These are phyloP conservation scores for Cyclotella choctawhatcheeana DNA, from an alignment of 108 stramenopile species.

Conservation along the genomic window DNA sequence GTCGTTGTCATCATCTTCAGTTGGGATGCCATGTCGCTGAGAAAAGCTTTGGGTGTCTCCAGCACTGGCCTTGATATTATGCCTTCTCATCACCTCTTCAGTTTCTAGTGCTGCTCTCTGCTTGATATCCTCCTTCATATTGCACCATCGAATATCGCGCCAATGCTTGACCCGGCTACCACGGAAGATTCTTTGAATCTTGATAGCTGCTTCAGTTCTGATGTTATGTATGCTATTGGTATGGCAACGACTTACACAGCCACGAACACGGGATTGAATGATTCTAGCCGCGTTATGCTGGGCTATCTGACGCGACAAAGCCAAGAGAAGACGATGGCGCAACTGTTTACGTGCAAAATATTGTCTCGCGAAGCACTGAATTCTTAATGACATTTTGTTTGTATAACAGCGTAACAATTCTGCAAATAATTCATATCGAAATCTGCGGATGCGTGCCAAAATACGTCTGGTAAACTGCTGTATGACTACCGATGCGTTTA, in stretches of 20 bases:
- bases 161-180: background rate
- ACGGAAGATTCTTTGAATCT: conserved; percentile 13
- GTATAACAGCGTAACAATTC: background rate
- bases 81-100: background rate
- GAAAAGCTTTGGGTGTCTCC: no score
- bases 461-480: background rate
- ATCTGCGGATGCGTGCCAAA: background rate
- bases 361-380: background rate
- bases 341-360: conserved; percentile 2
- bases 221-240: background rate
- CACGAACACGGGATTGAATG: conserved; percentile 9
- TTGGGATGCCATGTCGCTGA: background rate
- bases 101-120: conserved; percentile 2
- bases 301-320: background rate
- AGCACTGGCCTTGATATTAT: background rate
- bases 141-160: background rate
- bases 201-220: conserved; percentile 1
- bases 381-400: background rate
- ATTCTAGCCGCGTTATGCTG: background rate
- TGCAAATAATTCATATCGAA: background rate
- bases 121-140: background rate
- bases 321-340: background rate
- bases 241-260: background rate
- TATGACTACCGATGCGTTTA: background rate
- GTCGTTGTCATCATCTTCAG: background rate